A percentile compares a stretch with the other conserved stretches of the same genome.
These are phyloP conservation scores for Suhomyces sp. DNA, from an alignment of 805 yeast genomes.

Conservation along the genomic window DNA sequence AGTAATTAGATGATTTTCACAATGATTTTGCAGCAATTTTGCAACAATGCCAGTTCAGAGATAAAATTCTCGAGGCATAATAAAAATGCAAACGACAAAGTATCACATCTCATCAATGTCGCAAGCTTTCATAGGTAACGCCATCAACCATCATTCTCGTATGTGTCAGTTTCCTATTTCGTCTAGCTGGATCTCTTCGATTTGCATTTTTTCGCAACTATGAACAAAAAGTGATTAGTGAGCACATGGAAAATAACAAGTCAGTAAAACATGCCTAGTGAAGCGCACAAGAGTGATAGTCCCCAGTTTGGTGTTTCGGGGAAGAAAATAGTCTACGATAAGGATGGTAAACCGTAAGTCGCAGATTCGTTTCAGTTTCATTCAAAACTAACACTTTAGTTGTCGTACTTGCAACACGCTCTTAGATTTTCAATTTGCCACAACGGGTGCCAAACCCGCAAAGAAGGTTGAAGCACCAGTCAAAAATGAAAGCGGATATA, in stretches of 20 bases:
- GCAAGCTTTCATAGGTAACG: neutral
- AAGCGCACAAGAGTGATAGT: conserved; percentile 6
- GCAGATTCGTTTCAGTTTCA: neutral
- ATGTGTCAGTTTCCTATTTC: neutral
- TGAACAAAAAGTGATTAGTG: neutral
- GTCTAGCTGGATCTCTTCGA: neutral
- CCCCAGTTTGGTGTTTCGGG: conserved; percentile 61
- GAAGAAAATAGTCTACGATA: conserved; percentile 68
- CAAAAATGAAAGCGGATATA: conserved; percentile 7
- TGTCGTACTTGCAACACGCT: conserved; percentile 89
- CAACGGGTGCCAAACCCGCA: conserved; percentile 16
- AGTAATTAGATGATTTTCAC: neutral
- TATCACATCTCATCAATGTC: no score
- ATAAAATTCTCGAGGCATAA: no score
- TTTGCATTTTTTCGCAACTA: neutral
- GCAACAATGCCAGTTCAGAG: neutral
- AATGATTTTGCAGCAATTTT: neutral
- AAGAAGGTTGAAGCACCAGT: conserved; percentile 3
- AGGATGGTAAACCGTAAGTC: conserved; percentile 91
- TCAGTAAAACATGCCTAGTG: conserved; percentile 2
- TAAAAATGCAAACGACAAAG: no score
- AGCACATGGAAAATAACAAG: neutral
- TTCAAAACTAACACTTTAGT: conserved; percentile 24
- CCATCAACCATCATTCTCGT: neutral
- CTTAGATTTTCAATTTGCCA: conserved; percentile 71